A percentile compares a stretch with the other conserved stretches of the same genome.
phyloP scores from a whole-genome alignment of 192 early-diverging fungal genomes.

The Entomortierella beljakovae region DNA sequence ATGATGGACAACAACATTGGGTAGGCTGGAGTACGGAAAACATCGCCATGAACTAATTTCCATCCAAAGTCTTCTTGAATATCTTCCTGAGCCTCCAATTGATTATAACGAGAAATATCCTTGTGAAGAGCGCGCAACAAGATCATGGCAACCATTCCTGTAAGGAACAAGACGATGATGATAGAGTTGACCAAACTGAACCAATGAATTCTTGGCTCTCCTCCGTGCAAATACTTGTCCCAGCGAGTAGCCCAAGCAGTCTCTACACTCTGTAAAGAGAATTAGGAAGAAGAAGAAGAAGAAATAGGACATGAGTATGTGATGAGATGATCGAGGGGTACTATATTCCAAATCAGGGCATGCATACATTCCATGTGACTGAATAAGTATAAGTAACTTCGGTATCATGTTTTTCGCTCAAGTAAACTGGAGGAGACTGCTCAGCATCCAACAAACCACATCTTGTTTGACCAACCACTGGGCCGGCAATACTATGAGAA shows the following conservation, averaged over 20 bases:
- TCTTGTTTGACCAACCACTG: not conserved
- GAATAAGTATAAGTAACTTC: conserved; percentile 41
- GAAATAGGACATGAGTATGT: not conserved
- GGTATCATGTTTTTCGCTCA: conserved; percentile 22
- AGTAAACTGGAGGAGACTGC: conserved; percentile 5
- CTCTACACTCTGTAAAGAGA: conserved; percentile 53
- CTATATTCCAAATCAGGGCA: not conserved
- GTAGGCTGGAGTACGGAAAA: conserved; percentile 88
- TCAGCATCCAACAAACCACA: conserved; percentile 30
- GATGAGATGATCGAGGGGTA: not conserved
- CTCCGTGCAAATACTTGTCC: conserved; percentile 84
- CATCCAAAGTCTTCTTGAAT: conserved; percentile 96
- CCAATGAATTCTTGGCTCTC: conserved; percentile 96
- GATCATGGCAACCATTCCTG: conserved; percentile 94
- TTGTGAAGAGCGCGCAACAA: conserved; percentile 89
- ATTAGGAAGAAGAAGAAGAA: not conserved
- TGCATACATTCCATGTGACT: conserved; percentile 41
- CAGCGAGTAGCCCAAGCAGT: conserved; percentile 88
- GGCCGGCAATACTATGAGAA: conserved; percentile 29
- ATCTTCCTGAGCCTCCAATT: conserved; percentile 72
- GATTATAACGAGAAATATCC: conserved; percentile 95
- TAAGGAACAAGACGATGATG: conserved; percentile 92
- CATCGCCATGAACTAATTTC: conserved; percentile 97
- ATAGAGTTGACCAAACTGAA: conserved; percentile 95
- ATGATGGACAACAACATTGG: conserved; percentile 82